These are phyloP conservation scores for Pleurotus giganteus DNA, from an alignment of 768 basidiomycete genomes.

Conservation along the genomic window DNA sequence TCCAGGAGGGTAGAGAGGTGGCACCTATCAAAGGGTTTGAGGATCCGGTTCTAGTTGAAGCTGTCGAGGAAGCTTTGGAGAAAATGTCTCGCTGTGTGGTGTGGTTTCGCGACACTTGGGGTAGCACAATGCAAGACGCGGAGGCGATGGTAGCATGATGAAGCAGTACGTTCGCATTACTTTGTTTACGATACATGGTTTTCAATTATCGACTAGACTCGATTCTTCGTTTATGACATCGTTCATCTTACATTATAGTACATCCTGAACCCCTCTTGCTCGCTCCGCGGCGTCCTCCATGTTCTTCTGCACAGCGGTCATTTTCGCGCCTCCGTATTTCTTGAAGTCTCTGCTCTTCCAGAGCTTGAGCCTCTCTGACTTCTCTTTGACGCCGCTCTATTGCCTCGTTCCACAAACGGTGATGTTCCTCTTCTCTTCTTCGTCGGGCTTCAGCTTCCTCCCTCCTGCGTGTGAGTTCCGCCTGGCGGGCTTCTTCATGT, in stretches of 20 bases:
- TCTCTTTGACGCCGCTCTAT: not conserved
- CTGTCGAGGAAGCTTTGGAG: conserved; percentile 36
- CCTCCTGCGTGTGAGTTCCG: not conserved
- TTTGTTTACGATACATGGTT: not conserved
- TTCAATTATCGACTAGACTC: not conserved
- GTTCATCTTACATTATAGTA: not conserved
- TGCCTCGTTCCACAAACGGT: not conserved
- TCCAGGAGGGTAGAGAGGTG: conserved; percentile 12
- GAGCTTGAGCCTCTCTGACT: not conserved
- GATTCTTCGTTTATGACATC: not conserved
- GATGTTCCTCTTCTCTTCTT: not conserved
- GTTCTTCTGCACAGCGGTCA: not conserved
- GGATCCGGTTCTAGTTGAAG: conserved; percentile 50
- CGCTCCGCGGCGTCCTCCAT: not conserved
- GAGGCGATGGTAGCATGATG: not conserved
- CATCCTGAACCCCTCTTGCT: not conserved
- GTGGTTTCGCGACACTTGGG: conserved; percentile 62
- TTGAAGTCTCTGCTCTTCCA: not conserved
- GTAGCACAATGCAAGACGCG: conserved; percentile 30
- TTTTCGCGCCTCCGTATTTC: not conserved
- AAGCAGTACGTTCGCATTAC: not conserved
- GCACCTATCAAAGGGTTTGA: conserved; percentile 62
- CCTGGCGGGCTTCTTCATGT: not conserved
- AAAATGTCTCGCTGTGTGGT: conserved; percentile 39
- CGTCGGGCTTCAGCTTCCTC: not conserved